phyloP scores from a whole-genome alignment of 1,284 basidiomycete genomes.

The Ganoderma multipileum region DNA sequence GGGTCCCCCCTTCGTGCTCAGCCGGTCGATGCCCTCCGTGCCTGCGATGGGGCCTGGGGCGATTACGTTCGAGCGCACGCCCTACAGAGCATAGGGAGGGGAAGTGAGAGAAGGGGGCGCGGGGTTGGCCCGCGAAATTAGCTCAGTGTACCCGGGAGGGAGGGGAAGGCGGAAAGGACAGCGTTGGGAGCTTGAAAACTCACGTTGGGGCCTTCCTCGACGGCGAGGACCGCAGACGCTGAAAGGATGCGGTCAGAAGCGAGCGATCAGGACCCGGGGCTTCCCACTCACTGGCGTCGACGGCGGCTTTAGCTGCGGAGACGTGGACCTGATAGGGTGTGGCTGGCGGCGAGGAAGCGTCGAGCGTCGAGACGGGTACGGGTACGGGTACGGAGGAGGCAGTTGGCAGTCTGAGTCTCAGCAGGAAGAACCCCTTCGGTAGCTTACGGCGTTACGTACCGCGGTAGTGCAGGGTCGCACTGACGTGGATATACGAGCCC shows the following conservation, averaged over 20 bases:
- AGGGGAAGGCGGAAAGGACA: background rate
- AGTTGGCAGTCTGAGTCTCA: background rate
- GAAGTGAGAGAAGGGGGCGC: background rate
- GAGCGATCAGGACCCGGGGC: background rate
- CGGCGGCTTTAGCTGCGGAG: conserved; percentile 93
- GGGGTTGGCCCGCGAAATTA: background rate
- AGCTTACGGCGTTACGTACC: conserved; percentile 50
- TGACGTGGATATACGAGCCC: conserved; percentile 92
- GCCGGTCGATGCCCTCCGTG: conserved; percentile 79
- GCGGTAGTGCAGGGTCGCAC: conserved; percentile 89
- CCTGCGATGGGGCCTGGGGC: conserved; percentile 87
- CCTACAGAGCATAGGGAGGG: conserved; percentile 44
- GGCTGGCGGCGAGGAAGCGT: conserved; percentile 46
- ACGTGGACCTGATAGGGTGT: conserved; percentile 94
- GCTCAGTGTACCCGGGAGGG: background rate
- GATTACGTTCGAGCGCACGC: conserved; percentile 94
- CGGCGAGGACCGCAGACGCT: conserved; percentile 74
- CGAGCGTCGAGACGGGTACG: background rate
- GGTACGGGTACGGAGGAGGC: background rate
- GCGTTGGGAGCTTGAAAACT: conserved; percentile 19
- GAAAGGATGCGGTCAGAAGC: conserved; percentile 13
- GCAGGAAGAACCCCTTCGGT: conserved; percentile 4
- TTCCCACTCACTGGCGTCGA: conserved; percentile 70
- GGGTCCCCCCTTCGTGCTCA: conserved; percentile 2
- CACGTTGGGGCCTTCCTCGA: conserved; percentile 89